phyloP scores from a whole-genome alignment of 169 alveolate genomes.

The Plasmodium blacklocki region DNA sequence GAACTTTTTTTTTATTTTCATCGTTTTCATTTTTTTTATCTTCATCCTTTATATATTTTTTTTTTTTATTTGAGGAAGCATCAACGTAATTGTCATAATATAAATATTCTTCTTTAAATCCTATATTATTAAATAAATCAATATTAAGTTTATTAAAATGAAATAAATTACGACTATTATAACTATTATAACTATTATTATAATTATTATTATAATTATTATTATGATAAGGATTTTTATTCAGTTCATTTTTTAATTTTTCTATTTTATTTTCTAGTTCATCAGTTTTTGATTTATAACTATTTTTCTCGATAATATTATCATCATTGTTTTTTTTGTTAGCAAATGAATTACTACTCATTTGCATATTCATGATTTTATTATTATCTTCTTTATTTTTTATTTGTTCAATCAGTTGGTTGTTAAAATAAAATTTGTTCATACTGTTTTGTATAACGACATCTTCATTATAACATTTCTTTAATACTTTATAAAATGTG shows the following conservation, averaged over 20 bases:
- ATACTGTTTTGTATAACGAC: background rate
- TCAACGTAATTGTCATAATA: slow-evolving; percentile 51
- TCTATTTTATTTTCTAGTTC: slow-evolving; percentile 4
- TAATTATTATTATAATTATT: background rate
- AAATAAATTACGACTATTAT: background rate
- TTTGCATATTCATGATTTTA: slow-evolving; percentile 1
- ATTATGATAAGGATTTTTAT: background rate
- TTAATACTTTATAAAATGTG: too few species aligned
- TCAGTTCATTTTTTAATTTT: background rate
- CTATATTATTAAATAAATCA: slow-evolving; percentile 14
- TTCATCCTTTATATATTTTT: slow-evolving; percentile 1
- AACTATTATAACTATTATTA: background rate
- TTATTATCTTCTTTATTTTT: background rate
- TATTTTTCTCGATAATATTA: background rate
- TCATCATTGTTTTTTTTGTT: too few species aligned
- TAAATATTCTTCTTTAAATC: slow-evolving; percentile 58
- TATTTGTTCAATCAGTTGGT: background rate
- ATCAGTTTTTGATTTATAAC: too few species aligned
- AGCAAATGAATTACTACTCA: too few species aligned
- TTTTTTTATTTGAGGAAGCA: slow-evolving; percentile 3
- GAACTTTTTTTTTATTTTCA: slow-evolving; percentile 17
- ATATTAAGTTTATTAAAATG: too few species aligned
- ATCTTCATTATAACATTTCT: too few species aligned
- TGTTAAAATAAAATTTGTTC: background rate
- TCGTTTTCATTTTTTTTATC: slow-evolving; percentile 18